Percentiles rank a stretch among this genome's conserved stretches.
phyloP scores from a whole-genome alignment of 1,139 yeast species.

The Candida dubliniensis region DNA sequence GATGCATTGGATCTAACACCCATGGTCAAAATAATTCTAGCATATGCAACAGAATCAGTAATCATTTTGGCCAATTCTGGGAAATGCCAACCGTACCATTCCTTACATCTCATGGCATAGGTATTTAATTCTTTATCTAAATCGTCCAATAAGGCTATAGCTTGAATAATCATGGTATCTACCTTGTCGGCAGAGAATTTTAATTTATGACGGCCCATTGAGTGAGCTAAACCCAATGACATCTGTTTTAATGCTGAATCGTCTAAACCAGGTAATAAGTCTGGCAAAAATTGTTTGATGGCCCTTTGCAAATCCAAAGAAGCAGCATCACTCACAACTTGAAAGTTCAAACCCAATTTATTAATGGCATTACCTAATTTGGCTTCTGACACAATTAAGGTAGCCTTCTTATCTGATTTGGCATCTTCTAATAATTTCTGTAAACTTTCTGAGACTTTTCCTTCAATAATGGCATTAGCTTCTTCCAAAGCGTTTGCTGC shows the following conservation, averaged over 20 bases:
- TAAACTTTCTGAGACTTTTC: conserved; percentile 86
- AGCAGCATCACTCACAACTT: conserved; percentile 92
- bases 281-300: conserved; percentile 90
- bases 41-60: conserved; percentile 91
- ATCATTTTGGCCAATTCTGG: conserved; percentile 97
- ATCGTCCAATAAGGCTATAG: conserved; percentile 94
- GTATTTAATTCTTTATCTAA: conserved; percentile 97
- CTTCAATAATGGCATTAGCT: conserved; percentile 88
- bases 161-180: conserved; percentile 98
- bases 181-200: conserved; percentile 97
- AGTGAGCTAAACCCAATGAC: conserved; percentile 97
- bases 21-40: conserved; percentile 89
- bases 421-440: conserved; percentile 74
- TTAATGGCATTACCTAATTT: conserved; percentile 95
- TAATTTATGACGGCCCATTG: conserved; percentile 95
- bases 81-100: conserved; percentile 99
- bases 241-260: conserved; percentile 85
- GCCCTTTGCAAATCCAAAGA: conserved; percentile 94
- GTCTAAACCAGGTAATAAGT: conserved; percentile 87
- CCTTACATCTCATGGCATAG: conserved; percentile 96
- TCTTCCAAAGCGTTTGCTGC: conserved; percentile 97
- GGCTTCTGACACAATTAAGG: conserved; percentile 90
- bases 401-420: conserved; percentile 85
- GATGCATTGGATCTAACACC: conserved; percentile 91
- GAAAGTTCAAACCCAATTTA: conserved; percentile 85